Percentiles rank a stretch among this genome's conserved stretches.
These are phyloP conservation scores for Escallonia herrerae DNA, from an alignment of 129 eudicot species.

Conservation along the genomic window DNA sequence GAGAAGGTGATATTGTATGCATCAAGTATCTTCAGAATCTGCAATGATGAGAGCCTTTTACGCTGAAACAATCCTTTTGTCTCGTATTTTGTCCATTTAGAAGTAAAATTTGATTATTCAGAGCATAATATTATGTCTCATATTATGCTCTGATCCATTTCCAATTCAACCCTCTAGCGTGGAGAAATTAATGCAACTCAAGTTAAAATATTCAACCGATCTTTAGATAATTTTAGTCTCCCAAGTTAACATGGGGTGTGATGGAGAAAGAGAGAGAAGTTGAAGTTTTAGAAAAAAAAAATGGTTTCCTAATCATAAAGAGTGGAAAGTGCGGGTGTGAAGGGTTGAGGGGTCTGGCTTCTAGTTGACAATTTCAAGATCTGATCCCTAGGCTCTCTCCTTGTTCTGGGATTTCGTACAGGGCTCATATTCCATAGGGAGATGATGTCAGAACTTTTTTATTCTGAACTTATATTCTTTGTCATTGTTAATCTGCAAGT, in stretches of 20 bases:
- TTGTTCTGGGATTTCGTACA: conserved; percentile 42
- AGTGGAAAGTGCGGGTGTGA: conserved; percentile 19
- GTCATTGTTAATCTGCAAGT: not conserved
- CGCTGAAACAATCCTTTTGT: too few species aligned
- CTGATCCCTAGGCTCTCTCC: conserved; percentile 45
- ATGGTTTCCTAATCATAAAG: conserved; percentile 17
- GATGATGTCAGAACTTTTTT: conserved; percentile 13
- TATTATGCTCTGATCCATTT: too few species aligned
- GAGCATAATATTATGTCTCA: too few species aligned
- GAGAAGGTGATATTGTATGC: too few species aligned
- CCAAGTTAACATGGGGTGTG: conserved; percentile 13
- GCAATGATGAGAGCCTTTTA: too few species aligned
- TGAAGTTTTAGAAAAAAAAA: not conserved
- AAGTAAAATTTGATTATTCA: too few species aligned
- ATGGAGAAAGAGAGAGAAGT: conserved; percentile 1
- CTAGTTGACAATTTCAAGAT: conserved; percentile 62
- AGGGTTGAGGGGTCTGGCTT: conserved; percentile 15
- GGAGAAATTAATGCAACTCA: too few species aligned
- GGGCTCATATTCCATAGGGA: conserved; percentile 24
- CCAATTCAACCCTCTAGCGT: too few species aligned
- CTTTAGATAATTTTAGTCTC: not conserved
- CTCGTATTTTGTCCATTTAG: too few species aligned
- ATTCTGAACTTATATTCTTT: not conserved
- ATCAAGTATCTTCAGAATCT: too few species aligned
- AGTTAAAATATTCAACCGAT: too few species aligned